Conservation (phyloP, 2,329 filamentous ascomycete genomes). For the Diaporthe eres region DNA sequence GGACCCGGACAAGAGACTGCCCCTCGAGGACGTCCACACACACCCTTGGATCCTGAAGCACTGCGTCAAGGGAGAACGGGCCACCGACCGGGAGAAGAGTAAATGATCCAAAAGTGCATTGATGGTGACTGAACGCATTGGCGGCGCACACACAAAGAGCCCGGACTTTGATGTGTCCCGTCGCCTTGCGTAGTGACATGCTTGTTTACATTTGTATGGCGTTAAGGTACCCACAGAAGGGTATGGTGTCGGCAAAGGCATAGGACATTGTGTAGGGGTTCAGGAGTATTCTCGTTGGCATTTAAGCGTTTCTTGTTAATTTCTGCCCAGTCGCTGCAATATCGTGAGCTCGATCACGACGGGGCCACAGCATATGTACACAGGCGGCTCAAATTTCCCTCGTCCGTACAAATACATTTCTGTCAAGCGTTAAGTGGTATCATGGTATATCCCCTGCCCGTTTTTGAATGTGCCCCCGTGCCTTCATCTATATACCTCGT, state of each 20-base stretch:
- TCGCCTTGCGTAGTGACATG: slow-evolving; percentile 21
- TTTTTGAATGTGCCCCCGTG: not conserved
- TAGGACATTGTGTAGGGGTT: slow-evolving; percentile 3
- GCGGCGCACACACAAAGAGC: not conserved
- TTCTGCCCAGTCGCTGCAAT: not conserved
- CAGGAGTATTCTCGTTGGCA: slow-evolving; percentile 28
- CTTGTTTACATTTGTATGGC: slow-evolving; percentile 38
- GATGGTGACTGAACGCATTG: not conserved
- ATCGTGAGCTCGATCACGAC: not conserved
- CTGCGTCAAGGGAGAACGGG: slow-evolving; percentile 77
- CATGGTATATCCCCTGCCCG: slow-evolving; percentile 34
- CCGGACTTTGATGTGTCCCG: not conserved
- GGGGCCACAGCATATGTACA: slow-evolving; percentile 32
- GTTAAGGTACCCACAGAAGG: slow-evolving; percentile 35
- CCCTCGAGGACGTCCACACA: slow-evolving; percentile 87
- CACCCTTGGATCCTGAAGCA: slow-evolving; percentile 99
- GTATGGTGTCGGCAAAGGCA: slow-evolving; percentile 21
- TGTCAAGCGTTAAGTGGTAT: slow-evolving; percentile 41
- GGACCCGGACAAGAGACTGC: slow-evolving; percentile 92
- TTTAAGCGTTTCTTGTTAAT: slow-evolving; percentile 36
- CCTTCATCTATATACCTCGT: slow-evolving; percentile 88
- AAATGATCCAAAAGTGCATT: slow-evolving; percentile 43
- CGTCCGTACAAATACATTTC: slow-evolving; percentile 37
- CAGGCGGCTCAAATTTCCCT: slow-evolving; percentile 8
- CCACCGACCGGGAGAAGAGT: slow-evolving; percentile 64